Conservation (phyloP, 2,329 filamentous ascomycete genomes). For the Botrytis sinoallii region DNA sequence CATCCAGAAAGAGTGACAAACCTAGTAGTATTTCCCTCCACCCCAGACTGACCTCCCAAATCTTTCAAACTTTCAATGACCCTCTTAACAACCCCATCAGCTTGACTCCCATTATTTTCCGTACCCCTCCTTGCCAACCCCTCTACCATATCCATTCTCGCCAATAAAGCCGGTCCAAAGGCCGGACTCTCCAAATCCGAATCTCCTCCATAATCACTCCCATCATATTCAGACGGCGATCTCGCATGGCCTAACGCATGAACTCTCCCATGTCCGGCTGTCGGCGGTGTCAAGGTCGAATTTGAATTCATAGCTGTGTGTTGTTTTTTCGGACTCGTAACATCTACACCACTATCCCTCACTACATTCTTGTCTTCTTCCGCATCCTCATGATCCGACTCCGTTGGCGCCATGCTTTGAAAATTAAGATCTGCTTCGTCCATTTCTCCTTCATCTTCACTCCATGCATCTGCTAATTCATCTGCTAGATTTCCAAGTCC, state of each 20-base stretch:
- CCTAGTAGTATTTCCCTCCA: constrained; percentile 71
- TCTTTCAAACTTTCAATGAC: constrained; percentile 68
- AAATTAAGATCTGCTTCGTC: constrained; percentile 46
- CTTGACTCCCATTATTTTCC: constrained; percentile 62
- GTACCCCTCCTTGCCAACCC: constrained; percentile 63
- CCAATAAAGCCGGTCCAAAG: constrained; percentile 63
- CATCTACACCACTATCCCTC: constrained; percentile 39
- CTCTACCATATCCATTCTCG: constrained; percentile 70
- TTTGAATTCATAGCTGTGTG: constrained; percentile 26
- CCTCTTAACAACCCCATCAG: constrained; percentile 64
- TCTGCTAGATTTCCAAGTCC: constrained; percentile 77
- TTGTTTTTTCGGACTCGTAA: constrained; percentile 26
- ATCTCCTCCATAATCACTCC: constrained; percentile 71
- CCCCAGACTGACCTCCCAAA: constrained; percentile 67
- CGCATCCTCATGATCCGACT: constrained; percentile 21
- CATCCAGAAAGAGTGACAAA: constrained; percentile 38
- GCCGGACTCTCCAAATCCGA: constrained; percentile 67
- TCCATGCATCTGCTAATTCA: constrained; percentile 72
- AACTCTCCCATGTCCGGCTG: constrained; percentile 22
- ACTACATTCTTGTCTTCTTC: constrained; percentile 34
- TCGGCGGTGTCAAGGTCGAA: constrained; percentile 27
- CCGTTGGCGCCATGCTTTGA: constrained; percentile 17
- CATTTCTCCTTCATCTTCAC: constrained; percentile 59
- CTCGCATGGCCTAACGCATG: constrained; percentile 54
- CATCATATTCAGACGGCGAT: constrained; percentile 61